Percentiles rank a stretch among this genome's conserved stretches.
Conservation (phyloP, 768 basidiomycete species). For the Auriscalpium orientale region DNA sequence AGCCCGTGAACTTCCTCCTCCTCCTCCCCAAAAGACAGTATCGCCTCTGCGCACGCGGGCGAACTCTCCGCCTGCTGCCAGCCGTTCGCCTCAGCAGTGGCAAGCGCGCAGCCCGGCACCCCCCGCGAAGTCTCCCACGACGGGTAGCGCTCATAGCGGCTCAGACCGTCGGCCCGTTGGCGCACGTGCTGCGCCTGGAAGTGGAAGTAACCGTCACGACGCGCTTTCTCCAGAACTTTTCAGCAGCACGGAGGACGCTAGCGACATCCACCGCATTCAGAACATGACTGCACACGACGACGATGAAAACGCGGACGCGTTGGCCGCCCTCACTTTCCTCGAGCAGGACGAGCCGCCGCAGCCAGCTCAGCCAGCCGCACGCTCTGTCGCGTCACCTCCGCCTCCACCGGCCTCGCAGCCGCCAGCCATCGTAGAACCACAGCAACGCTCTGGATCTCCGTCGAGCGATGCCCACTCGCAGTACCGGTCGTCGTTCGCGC, state of each 20-base stretch:
- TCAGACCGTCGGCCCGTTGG: conserved; percentile 54
- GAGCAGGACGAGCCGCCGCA: conserved; percentile 38
- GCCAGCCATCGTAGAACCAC: conserved; percentile 21
- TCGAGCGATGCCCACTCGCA: conserved; percentile 24
- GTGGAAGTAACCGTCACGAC: conserved; percentile 6
- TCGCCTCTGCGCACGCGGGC: conserved; percentile 2
- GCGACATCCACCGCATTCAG: not conserved
- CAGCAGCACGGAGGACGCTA: conserved; percentile 3
- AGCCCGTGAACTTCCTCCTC: not conserved
- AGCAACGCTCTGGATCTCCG: conserved; percentile 20
- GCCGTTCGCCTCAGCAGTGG: not conserved
- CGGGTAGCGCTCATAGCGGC: conserved; percentile 6
- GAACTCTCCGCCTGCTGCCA: not conserved
- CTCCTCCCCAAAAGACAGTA: conserved; percentile 8
- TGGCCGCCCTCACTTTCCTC: conserved; percentile 75
- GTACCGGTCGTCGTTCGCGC: conserved; percentile 84
- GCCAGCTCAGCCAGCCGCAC: conserved; percentile 14
- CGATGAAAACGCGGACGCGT: conserved; percentile 58
- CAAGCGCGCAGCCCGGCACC: conserved; percentile 15
- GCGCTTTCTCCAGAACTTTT: not conserved
- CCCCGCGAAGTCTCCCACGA: conserved; percentile 10
- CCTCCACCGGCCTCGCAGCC: conserved; percentile 21
- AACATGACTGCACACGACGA: conserved; percentile 21
- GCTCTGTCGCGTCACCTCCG: conserved; percentile 23
- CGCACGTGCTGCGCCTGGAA: conserved; percentile 60